These are phyloP conservation scores for Asterochloris erici DNA, from an alignment of 139 green algal genomes.

Conservation along the genomic window DNA sequence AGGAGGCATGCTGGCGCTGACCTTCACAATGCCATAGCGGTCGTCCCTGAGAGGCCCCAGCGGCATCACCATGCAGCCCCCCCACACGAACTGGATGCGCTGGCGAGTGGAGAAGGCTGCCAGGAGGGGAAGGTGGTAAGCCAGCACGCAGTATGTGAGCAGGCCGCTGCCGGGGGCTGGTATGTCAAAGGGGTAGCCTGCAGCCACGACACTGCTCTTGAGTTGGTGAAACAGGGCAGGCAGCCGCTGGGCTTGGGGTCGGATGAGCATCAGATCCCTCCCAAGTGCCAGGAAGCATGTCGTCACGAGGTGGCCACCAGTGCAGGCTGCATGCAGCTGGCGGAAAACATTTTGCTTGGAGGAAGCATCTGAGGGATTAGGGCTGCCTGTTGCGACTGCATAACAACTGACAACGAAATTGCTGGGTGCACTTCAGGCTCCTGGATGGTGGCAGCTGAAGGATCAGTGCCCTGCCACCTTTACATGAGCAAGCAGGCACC, in stretches of 20 bases:
- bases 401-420: neutral
- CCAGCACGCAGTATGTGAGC: constrained; percentile 48
- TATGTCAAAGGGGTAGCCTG: constrained; percentile 91
- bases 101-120: constrained; percentile 68
- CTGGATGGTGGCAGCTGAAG: neutral
- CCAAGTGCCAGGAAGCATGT: neutral
- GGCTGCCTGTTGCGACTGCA: neutral
- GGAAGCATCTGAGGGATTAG: neutral
- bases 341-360: no score
- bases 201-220: constrained; percentile 7
- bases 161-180: constrained; percentile 37
- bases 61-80: constrained; percentile 86
- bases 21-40: constrained; percentile 51
- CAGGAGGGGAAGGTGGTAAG: constrained; percentile 81
- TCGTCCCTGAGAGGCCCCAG: constrained; percentile 46
- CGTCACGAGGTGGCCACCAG: neutral
- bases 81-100: constrained; percentile 78
- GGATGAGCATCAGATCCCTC: neutral
- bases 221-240: neutral
- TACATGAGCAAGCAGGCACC: constrained; percentile 24
- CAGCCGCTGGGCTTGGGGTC: neutral
- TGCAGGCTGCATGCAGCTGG: neutral
- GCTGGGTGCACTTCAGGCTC: neutral
- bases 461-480: neutral
- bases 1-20: neutral